These are phyloP conservation scores for Trypethelium eluteriae DNA, from an alignment of 495 filamentous ascomycete genomes.

Conservation along the genomic window DNA sequence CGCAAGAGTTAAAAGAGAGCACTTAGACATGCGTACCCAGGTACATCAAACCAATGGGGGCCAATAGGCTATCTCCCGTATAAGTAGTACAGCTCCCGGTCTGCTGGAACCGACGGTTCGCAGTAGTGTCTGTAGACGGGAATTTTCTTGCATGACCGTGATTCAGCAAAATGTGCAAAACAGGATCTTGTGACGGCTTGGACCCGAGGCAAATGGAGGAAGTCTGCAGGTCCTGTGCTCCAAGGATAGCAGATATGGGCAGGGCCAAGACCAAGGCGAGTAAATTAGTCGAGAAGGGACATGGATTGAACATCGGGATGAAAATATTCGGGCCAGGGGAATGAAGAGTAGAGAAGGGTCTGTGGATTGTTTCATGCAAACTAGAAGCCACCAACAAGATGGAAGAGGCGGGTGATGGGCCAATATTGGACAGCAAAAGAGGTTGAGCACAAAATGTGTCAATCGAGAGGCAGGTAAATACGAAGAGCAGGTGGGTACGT, in stretches of 20 bases:
- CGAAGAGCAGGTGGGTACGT: neutral
- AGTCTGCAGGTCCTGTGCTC: neutral
- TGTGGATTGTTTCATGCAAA: neutral
- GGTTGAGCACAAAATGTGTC: neutral
- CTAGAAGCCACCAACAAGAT: conserved; percentile 6
- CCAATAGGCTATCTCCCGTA: neutral
- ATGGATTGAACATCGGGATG: neutral
- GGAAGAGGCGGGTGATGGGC: neutral
- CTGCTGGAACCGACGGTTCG: neutral
- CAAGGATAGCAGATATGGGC: neutral
- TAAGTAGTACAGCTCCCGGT: neutral
- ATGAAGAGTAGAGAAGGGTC: neutral
- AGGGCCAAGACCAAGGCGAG: neutral
- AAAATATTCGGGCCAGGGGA: neutral
- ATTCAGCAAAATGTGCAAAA: neutral
- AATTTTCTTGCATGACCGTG: neutral
- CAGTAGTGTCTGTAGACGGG: neutral
- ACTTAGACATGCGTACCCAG: neutral
- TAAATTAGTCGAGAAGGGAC: neutral
- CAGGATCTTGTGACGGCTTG: neutral
- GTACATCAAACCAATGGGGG: neutral
- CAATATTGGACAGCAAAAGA: neutral
- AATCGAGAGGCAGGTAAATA: neutral
- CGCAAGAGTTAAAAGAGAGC: neutral
- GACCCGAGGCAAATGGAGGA: neutral